Evolutionary conservation across 2,329 filamentous ascomycete species (phyloP).

Genomic region (Xylaria sp.): DNA sequence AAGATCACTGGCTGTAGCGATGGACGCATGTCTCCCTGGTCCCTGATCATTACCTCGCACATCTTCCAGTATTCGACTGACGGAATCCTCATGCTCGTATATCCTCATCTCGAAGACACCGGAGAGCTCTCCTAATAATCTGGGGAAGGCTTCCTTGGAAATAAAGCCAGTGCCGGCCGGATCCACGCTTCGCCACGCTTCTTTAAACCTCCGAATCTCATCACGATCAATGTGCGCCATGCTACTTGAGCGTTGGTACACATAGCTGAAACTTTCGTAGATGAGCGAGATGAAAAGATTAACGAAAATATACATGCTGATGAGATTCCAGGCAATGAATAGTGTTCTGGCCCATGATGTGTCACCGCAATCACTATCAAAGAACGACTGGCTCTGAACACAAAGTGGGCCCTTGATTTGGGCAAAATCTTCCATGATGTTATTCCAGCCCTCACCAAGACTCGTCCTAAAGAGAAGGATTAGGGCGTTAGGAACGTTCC

Average conservation of each 20-base stretch:
- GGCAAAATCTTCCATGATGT: conserved; percentile 96
- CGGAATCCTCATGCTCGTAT: conserved; percentile 89
- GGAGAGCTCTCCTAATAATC: conserved; percentile 89
- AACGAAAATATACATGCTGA: conserved; percentile 99
- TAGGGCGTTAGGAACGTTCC: conserved; percentile 91
- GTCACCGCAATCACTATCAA: conserved; percentile 92
- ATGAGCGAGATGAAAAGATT: conserved; percentile 98
- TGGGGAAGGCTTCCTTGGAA: conserved; percentile 86
- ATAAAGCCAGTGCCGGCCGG: conserved; percentile 93
- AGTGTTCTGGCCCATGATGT: conserved; percentile 86
- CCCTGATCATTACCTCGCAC: conserved; percentile 69
- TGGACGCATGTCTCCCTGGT: conserved; percentile 64
- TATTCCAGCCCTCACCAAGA: conserved; percentile 95
- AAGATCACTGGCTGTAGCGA: conserved; percentile 62
- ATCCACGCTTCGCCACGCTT: conserved; percentile 97
- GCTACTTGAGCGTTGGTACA: conserved; percentile 96
- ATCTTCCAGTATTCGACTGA: conserved; percentile 87
- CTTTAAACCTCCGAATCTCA: conserved; percentile 96
- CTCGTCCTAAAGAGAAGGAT: conserved; percentile 94
- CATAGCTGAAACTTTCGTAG: conserved; percentile 99
- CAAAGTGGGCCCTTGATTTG: conserved; percentile 83
- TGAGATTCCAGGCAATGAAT: conserved; percentile 97
- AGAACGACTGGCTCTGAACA: conserved; percentile 77
- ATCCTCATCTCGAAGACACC: conserved; percentile 98
- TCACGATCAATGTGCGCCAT: conserved; percentile 89